These are phyloP conservation scores for Sutorius eximius DNA, from an alignment of 1,284 basidiomycete genomes.

Conservation along the genomic window DNA sequence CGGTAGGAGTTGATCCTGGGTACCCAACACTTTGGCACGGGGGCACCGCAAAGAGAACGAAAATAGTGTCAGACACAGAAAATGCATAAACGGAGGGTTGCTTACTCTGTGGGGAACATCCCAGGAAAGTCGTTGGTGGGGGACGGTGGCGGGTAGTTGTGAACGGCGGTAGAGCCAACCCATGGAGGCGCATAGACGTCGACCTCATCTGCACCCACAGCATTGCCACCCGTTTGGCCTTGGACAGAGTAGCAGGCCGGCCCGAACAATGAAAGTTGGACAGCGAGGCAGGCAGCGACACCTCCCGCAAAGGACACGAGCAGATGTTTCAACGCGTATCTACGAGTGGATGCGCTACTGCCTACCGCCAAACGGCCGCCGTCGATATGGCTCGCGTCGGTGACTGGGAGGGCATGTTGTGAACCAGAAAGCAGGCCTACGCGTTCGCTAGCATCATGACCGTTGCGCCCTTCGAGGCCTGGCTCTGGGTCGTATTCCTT, in stretches of 20 bases:
- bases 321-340: constrained; percentile 24
- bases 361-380: not conserved
- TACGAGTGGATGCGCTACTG: not conserved
- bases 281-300: constrained; percentile 24
- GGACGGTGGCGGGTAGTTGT: constrained; percentile 68
- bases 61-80: not conserved
- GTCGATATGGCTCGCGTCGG: not conserved
- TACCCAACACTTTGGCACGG: constrained; percentile 65
- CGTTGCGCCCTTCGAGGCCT: constrained; percentile 1
- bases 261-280: constrained; percentile 30
- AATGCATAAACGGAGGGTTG: not conserved
- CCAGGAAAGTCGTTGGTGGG: constrained; percentile 71
- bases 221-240: not conserved
- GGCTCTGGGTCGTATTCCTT: constrained; percentile 25
- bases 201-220: not conserved
- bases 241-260: constrained; percentile 9
- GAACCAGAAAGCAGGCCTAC: constrained; percentile 20
- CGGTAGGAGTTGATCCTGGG: constrained; percentile 80
- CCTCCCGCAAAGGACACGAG: constrained; percentile 30
- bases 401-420: not conserved
- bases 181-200: constrained; percentile 50
- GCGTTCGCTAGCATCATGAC: constrained; percentile 10
- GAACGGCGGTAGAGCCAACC: constrained; percentile 67
- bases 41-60: not conserved
- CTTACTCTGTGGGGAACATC: constrained; percentile 63